Base-by-base conservation (phyloP, 176 grass and related monocot species). In the Phoenix roebelenii region DNA sequence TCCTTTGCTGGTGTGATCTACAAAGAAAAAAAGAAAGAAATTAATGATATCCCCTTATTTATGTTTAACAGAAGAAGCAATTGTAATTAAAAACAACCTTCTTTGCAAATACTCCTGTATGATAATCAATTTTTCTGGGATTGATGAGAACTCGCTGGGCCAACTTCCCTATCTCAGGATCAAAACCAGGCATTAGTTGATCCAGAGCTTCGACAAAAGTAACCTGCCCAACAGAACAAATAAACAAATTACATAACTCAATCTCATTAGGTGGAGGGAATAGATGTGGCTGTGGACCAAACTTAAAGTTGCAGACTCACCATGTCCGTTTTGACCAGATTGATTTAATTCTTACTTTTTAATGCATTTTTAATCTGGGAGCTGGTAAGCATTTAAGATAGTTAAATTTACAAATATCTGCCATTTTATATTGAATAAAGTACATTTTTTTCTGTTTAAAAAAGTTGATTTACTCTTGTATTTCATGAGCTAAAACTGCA, bases 181-280 rank as follows among this genome's bases (percentile, higher is more conserved):
- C 91, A 74, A 95, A 95, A 71, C 91, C 91, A 62, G 86, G 91
- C 91, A 95, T 95, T 49, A 95, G 62, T 61, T 95, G 91, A 66
- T 95, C 86, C 62, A 95, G 74, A 82, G 83, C 86, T 83, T 95
- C 91, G 59, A 95, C 74, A 53, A 95, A 95, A 49, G 86, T 95
- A 76, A 95, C 91, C 86, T 90, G 68, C 29, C 28, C 32, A 22
- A 63, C 25, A 52, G 23, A 4, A 50, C 15, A 58, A 26, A 16
- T 25, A n/a, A 23, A 49, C 17, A 3, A 66, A 25, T 15, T 9
- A 15, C 28, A 24, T 4, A 51, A 25, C 6, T 51, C 39, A 23
- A 4, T 5, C 3, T 51, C 19, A 12, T 49, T 9, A 62, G 29
- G 29, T 32, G 5, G 29, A 32, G 5, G 0, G 29, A 32, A 32